Base-by-base conservation (phyloP, 495 filamentous ascomycete genomes). In the Clohesyomyces aquaticus region DNA sequence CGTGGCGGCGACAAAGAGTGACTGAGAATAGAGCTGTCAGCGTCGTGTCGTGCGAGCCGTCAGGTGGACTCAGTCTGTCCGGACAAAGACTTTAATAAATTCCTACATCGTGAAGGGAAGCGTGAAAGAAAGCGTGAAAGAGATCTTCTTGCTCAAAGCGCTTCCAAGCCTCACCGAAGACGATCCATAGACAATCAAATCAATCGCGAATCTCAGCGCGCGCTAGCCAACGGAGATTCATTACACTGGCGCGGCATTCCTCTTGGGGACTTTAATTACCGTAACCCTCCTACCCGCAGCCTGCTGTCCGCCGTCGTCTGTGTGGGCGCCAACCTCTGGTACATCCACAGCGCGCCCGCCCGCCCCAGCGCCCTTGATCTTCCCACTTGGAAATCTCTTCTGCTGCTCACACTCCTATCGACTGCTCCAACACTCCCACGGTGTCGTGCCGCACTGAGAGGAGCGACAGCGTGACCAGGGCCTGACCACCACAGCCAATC, bases 11-110 rank as follows among this genome's bases (percentile, higher is more conserved):
- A 55, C 26, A 55, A 55, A 55, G 28, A 14, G 41, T 4, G 18
- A 8, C 19, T 58, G 55, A 48, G 38, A 47, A 47, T 48, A 21
- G 25, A 48, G 9, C 1, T 28, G 55, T 58, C 55, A 58, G 55
- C 55, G 41, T 47, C 18, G 9, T 19, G 28, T 46, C 28, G 23
- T 38, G 25, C 25, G 23, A 22, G 50, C 54, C 50, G 4, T 53
- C 50, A 32, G 50, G 22, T 29, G 27, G 10, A 12, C 47, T 42
- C n/a, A n/a, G n/a, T n/a, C n/a, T n/a, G n/a, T n/a, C n/a, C n/a
- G n/a, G n/a, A n/a, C n/a, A n/a, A n/a, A n/a, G n/a, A n/a, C n/a
- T n/a, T n/a, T n/a, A n/a, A n/a, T n/a, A n/a, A n/a, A n/a, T n/a
- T n/a, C n/a, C n/a, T n/a, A n/a, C n/a, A n/a, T n/a, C n/a, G n/a